Evolutionary conservation across 2,329 filamentous ascomycete species (phyloP), one percentile per base, ranked within the genome.

Genomic region (Diaporthe ampelina): DNA sequence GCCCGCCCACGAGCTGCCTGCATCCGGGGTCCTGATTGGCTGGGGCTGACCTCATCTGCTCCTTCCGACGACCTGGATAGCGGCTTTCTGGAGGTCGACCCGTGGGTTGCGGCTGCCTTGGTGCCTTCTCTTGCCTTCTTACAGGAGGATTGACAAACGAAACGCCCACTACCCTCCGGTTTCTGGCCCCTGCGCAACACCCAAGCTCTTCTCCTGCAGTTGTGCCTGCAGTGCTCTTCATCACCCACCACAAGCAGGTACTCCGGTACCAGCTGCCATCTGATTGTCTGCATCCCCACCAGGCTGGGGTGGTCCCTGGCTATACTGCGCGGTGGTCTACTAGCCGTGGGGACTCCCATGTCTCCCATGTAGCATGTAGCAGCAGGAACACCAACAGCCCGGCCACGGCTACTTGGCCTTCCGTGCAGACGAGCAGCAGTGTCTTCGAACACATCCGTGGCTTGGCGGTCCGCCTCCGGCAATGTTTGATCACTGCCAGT

Each of bases 361-460:
- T 56, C 57, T 48, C 45, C 37, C 54, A 52, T 59, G 71, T 50
- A 63, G 58, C 57, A 68, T 45, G 63, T 65, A 32, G 59, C 58
- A 56, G 57, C 37, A 37, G 73, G 73, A 61, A 72, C 40, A 50
- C 54, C 58, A 21, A 19, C 43, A 72, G 69, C 71, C 63, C 71
- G 71, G 32, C 63, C 58, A 73, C 74, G 74, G 74, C 70, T 73
- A 52, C 63, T 61, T 59, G 71, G 69, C 59, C 65, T 73, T 40
- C 74, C 74, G 74, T 73, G 71, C 59, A 57, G 57, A 40, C 74
- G 56, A 63, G 63, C 63, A 56, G 67, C 45, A 43, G 35, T 35
- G 17, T 50, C 73, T 29, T 50, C 70, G 32, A 56, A 56, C 56
- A 58, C 59, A 70, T 73, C 70, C 74, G 70, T 52, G 58, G 40